Evolutionary conservation across 345 rosid species (phyloP).

Genomic region (Aethionema arabicum): DNA sequence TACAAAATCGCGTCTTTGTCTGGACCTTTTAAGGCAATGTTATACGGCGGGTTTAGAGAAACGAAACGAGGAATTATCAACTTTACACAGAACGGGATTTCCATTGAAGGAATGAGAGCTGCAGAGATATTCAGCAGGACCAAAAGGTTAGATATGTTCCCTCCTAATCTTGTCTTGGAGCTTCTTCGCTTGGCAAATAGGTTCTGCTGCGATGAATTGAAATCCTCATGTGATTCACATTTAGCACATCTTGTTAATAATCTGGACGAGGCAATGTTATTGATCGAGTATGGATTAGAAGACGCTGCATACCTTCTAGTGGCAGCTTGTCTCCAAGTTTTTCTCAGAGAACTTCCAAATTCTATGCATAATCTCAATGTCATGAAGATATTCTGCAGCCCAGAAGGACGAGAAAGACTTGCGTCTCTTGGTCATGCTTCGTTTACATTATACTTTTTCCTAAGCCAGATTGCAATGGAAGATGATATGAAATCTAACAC

Average conservation of each 20-base stretch:
- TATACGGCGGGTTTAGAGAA: slow-evolving; percentile 73
- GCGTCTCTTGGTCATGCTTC: slow-evolving; percentile 72
- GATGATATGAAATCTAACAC: slow-evolving; percentile 83
- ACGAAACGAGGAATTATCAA: slow-evolving; percentile 65
- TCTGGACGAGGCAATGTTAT: slow-evolving; percentile 57
- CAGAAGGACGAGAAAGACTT: slow-evolving; percentile 62
- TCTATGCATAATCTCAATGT: slow-evolving; percentile 63
- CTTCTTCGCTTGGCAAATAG: slow-evolving; percentile 72
- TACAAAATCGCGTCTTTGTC: slow-evolving; percentile 72
- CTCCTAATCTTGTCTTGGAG: slow-evolving; percentile 60
- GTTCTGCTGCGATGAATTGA: slow-evolving; percentile 87
- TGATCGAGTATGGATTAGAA: slow-evolving; percentile 79
- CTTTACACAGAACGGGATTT: slow-evolving; percentile 67
- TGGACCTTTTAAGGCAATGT: slow-evolving; percentile 67
- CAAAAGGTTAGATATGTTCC: slow-evolving; percentile 47
- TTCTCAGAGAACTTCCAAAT: slow-evolving; percentile 72
- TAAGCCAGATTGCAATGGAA: slow-evolving; percentile 82
- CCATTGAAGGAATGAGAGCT: slow-evolving; percentile 67
- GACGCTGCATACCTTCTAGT: slow-evolving; percentile 74
- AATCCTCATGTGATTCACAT: slow-evolving; percentile 70
- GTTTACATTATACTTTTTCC: slow-evolving; percentile 65
- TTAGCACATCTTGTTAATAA: slow-evolving; percentile 60
- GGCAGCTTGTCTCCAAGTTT: slow-evolving; percentile 86
- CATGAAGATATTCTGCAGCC: slow-evolving; percentile 61
- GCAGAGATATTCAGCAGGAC: slow-evolving; percentile 74